phyloP scores from a whole-genome alignment of 73 alveolate species.

The Paramecium tetraurelia region DNA sequence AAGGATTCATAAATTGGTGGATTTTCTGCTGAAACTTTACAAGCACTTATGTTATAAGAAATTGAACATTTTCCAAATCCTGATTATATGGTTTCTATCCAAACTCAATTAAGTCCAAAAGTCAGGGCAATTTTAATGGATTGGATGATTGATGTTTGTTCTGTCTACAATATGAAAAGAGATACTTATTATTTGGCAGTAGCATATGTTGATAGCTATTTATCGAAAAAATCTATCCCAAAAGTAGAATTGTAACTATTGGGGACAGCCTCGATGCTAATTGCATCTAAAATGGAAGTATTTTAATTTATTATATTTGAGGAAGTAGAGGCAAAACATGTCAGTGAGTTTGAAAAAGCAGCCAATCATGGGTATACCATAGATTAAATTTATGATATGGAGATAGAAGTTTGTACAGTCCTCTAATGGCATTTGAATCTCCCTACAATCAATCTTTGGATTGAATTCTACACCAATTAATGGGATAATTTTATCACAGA shows the following conservation, averaged over 20 bases:
- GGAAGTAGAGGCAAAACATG: constrained; percentile 74
- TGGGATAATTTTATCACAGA: constrained; percentile 53
- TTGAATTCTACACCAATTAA: constrained; percentile 20
- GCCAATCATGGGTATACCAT: constrained; percentile 73
- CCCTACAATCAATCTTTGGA: constrained; percentile 54
- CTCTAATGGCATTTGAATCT: constrained; percentile 20
- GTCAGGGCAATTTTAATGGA: constrained; percentile 90
- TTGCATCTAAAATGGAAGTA: constrained; percentile 89
- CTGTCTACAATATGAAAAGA: constrained; percentile 80
- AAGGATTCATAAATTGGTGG: neutral
- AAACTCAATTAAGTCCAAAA: constrained; percentile 67
- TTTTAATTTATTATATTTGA: neutral
- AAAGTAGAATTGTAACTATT: constrained; percentile 77
- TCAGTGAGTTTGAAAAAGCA: constrained; percentile 66
- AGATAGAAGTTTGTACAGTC: constrained; percentile 7
- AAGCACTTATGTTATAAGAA: constrained; percentile 15
- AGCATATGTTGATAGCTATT: constrained; percentile 82
- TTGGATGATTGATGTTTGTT: constrained; percentile 97
- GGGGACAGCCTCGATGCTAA: constrained; percentile 85
- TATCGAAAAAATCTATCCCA: constrained; percentile 60
- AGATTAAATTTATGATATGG: constrained; percentile 55
- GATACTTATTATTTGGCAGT: constrained; percentile 88
- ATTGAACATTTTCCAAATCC: constrained; percentile 48
- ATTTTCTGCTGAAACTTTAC: neutral
- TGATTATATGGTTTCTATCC: constrained; percentile 30